These are phyloP conservation scores for Aspergillus cristatus DNA, from an alignment of 495 filamentous ascomycete species.

Conservation along the genomic window DNA sequence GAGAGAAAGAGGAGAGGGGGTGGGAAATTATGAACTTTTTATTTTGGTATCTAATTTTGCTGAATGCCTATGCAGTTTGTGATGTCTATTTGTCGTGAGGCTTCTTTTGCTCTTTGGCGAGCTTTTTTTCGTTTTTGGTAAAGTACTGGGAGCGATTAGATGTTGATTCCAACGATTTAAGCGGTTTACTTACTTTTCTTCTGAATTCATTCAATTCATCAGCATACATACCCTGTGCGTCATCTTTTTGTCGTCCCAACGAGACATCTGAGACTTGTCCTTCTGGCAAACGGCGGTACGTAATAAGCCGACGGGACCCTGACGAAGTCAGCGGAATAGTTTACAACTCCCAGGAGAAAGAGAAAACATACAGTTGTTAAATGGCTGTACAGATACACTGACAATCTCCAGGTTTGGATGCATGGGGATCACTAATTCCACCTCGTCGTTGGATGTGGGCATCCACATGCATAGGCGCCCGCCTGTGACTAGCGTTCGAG, in stretches of 20 bases:
- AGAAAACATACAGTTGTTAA: slow-evolving; percentile 68
- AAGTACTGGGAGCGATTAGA: slow-evolving; percentile 13
- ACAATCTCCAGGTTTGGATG: slow-evolving; percentile 72
- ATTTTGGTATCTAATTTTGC: not conserved
- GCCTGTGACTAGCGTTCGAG: slow-evolving; percentile 65
- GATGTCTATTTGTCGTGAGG: too few relatives aligned
- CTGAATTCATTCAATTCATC: slow-evolving; percentile 79
- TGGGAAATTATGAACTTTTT: not conserved
- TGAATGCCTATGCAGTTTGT: not conserved
- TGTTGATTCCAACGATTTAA: not conserved
- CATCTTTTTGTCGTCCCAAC: slow-evolving; percentile 24
- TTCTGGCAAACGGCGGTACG: slow-evolving; percentile 65
- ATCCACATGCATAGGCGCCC: slow-evolving; percentile 93
- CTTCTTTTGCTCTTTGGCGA: too few relatives aligned
- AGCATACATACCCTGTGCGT: slow-evolving; percentile 41
- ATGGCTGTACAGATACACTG: slow-evolving; percentile 71
- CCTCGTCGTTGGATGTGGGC: slow-evolving; percentile 79
- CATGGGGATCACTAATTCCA: slow-evolving; percentile 64
- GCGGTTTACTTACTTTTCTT: slow-evolving; percentile 35
- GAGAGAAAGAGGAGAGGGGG: slow-evolving; percentile 6
- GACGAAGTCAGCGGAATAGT: slow-evolving; percentile 6
- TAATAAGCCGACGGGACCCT: slow-evolving; percentile 84
- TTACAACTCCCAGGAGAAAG: not conserved
- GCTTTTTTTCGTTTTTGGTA: slow-evolving; percentile 2
- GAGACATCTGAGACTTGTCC: slow-evolving; percentile 41